Evolutionary conservation across 129 eudicot species (phyloP).

Genomic region (Logfia minima): DNA sequence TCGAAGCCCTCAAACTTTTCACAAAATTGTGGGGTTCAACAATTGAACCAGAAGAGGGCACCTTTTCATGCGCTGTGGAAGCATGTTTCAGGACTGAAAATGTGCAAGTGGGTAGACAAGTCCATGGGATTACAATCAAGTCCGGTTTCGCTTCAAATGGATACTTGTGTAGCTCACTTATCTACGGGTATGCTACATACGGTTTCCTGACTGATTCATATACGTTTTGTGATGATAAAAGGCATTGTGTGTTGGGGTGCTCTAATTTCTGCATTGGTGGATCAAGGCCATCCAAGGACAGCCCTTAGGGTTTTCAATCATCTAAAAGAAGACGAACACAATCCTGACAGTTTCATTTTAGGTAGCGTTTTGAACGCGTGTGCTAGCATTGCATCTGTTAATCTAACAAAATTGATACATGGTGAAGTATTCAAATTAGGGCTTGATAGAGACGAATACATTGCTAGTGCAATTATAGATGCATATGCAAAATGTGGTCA

Average conservation of each 20-base stretch:
- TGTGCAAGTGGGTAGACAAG: conserved; percentile 32
- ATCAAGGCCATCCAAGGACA: conserved; percentile 28
- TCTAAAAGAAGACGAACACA: conserved; percentile 19
- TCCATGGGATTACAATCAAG: conserved; percentile 40
- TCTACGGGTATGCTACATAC: conserved; percentile 30
- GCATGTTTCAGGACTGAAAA: conserved; percentile 40
- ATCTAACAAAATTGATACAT: conserved; percentile 37
- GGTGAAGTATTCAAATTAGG: conserved; percentile 22
- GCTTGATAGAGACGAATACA: conserved; percentile 23
- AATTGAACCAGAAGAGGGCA: conserved; percentile 31
- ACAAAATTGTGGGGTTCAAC: conserved; percentile 12
- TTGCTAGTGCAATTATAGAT: conserved; percentile 42
- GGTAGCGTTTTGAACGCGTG: conserved; percentile 37
- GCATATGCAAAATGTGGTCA: conserved; percentile 49
- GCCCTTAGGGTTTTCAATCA: conserved; percentile 24
- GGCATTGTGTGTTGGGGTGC: conserved; percentile 37
- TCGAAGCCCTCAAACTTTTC: conserved; percentile 38
- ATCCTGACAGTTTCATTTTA: conserved; percentile 35
- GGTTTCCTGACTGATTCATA: conserved; percentile 33
- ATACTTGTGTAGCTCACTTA: conserved; percentile 34
- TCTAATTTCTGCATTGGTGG: conserved; percentile 36
- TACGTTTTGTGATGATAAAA: conserved; percentile 24
- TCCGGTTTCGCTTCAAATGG: conserved; percentile 38
- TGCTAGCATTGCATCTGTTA: conserved; percentile 33
- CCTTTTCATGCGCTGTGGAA: conserved; percentile 38